Base-by-base conservation (phyloP, 2,329 filamentous ascomycete genomes). In the Ceratocystis eucalypticola region DNA sequence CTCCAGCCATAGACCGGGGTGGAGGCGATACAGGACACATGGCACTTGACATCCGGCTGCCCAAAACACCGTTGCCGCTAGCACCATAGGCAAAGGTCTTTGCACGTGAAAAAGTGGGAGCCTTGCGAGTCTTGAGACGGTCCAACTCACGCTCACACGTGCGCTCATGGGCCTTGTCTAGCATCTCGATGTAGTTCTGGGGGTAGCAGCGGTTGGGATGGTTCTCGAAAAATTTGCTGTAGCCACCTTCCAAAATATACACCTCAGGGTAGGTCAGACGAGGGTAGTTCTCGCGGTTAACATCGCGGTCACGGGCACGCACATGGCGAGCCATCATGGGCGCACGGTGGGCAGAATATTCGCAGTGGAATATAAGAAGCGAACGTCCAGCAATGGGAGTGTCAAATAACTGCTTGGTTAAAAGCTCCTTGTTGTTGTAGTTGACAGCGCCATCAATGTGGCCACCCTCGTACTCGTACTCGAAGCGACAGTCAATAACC, bases 111-210 rank as follows among this genome's bases (percentile, higher is more conserved):
- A 99, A 81, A 10, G 63, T 44, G 25, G 69, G 66, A 73, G 93
- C 94, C 71, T 89, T 88, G 72, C 92, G 85, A 7, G 94, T 88
- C 76, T 95, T 93, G 72, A 99, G 85, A 74, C 91, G 92, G 72
- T 91, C 91, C 80, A 99, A 87, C 72, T 96, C 93, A 71, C 91
- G 88, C 79, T 99, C 94, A 75, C 94, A 97, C 55, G 92, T 94
- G 72, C 86, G 87, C 71, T 91, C 89, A 76, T 99, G 92, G 74
- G 93, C 90, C 74, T 93, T 88, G 70, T 89, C 90, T 70, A 87
- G 88, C 94, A 99, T 99, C 76, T 94, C 91, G 68, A 99, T 90
- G 74, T 99, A 99, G 74, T 93, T 91, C 72, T 96, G 92, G 25
- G 94, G 94, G 72, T 87, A 94, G 80, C 94, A 99, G 69, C 92